Conservation (phyloP, 176 grass and related monocot species). For the Rhynchospora tenuis region DNA sequence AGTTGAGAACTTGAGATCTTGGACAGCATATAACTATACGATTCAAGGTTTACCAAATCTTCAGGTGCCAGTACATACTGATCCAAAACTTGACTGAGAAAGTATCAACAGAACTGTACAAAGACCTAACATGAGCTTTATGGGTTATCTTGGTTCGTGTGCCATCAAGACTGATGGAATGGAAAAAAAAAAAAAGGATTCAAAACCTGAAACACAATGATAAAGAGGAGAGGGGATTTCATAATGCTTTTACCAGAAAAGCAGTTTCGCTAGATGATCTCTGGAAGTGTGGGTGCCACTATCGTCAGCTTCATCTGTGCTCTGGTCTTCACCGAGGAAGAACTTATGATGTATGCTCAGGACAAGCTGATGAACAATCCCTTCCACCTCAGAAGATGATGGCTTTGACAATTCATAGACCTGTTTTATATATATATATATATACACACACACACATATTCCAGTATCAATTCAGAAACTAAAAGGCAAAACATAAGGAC, state of each 20-base stretch:
- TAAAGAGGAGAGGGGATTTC: background rate
- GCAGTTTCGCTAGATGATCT: constrained; percentile 37
- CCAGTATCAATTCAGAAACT: background rate
- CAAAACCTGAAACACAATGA: background rate
- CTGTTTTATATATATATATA: too few species aligned
- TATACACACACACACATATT: too few species aligned
- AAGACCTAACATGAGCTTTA: background rate
- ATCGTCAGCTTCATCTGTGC: background rate
- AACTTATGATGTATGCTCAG: constrained; percentile 24
- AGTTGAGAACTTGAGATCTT: background rate
- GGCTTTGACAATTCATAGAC: constrained; percentile 34
- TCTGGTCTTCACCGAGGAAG: background rate
- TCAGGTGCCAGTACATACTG: background rate
- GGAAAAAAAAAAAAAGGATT: background rate
- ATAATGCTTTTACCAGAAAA: constrained; percentile 25
- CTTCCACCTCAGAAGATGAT: constrained; percentile 39
- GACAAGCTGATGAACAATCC: constrained; percentile 35
- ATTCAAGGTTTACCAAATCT: background rate
- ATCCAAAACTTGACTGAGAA: background rate
- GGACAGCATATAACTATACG: background rate
- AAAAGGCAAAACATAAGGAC: background rate
- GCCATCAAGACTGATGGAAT: background rate
- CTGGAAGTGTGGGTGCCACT: constrained; percentile 15
- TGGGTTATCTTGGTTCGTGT: background rate
- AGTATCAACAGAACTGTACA: background rate